Conservation (phyloP, 192 early-diverging fungal species). For the Dissophora ornata region DNA sequence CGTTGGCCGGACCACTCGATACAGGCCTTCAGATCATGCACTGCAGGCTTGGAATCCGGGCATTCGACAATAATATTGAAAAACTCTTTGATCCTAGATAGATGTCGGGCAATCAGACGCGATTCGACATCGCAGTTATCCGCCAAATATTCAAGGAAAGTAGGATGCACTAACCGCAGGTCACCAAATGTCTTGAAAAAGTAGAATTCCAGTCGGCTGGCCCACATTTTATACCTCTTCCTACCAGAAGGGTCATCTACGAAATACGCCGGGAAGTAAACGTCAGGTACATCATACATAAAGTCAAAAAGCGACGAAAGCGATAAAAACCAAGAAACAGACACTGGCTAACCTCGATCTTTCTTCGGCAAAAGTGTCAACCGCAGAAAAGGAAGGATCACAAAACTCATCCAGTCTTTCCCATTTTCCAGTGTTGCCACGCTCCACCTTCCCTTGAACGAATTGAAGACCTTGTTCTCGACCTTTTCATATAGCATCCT, state of each 20-base stretch:
- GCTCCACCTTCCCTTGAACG: conserved; percentile 22
- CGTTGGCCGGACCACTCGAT: conserved; percentile 48
- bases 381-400: conserved; percentile 31
- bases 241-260: conserved; percentile 21
- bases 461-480: conserved; percentile 24
- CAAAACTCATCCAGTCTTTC: conserved; percentile 37
- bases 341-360: conserved; percentile 12
- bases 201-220: conserved; percentile 48
- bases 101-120: no score
- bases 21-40: conserved; percentile 71
- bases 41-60: conserved; percentile 69
- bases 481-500: conserved; percentile 35
- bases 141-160: neutral
- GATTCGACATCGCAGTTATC: neutral
- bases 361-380: conserved; percentile 24
- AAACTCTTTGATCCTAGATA: conserved; percentile 64
- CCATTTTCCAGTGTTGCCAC: conserved; percentile 26
- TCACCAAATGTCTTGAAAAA: conserved; percentile 53
- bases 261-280: no score
- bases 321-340: neutral
- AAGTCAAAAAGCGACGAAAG: no score
- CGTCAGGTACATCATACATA: no score
- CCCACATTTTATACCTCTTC: conserved; percentile 37
- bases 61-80: conserved; percentile 82
- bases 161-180: conserved; percentile 16